Percentiles rank a stretch among this genome's conserved stretches.
Evolutionary conservation across 2,329 filamentous ascomycete genomes (phyloP).

Genomic region (Ceratocystis cubensis): DNA sequence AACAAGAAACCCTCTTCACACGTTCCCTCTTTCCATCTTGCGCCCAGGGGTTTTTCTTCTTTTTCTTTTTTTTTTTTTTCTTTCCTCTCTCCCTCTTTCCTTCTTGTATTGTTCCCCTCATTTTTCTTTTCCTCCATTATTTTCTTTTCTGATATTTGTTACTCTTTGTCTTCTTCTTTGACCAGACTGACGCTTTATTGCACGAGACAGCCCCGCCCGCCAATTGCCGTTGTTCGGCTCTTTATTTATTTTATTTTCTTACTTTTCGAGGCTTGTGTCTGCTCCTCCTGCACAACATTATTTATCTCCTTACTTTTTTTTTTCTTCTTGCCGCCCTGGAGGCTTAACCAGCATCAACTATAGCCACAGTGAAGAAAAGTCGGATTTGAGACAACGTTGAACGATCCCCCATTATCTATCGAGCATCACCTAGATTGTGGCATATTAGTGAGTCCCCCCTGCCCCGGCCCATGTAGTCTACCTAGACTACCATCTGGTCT

Average conservation of each 20-base stretch:
- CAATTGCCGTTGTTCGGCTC: neutral
- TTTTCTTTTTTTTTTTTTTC: conserved; percentile 13
- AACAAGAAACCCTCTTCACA: neutral
- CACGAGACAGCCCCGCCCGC: too few species aligned
- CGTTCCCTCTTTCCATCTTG: neutral
- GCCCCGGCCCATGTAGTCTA: neutral
- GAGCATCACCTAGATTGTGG: neutral
- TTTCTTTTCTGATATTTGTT: neutral
- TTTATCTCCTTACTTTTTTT: neutral
- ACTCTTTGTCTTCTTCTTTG: neutral
- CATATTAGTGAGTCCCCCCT: neutral
- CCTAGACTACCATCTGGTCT: neutral
- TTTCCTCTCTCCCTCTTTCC: neutral
- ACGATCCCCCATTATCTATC: neutral
- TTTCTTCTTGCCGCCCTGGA: neutral
- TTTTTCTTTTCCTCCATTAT: neutral
- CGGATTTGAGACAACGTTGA: neutral
- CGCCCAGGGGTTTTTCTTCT: neutral
- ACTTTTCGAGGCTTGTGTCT: neutral
- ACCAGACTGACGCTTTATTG: neutral
- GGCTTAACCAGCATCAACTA: neutral
- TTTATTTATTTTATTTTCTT: neutral
- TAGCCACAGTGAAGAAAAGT: neutral
- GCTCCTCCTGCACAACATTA: neutral
- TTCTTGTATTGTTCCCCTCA: neutral